Percentiles rank a stretch among this genome's conserved stretches.
These are phyloP conservation scores for Hylodesmum podocarpum DNA, from an alignment of 306 rosid species.

Conservation along the genomic window DNA sequence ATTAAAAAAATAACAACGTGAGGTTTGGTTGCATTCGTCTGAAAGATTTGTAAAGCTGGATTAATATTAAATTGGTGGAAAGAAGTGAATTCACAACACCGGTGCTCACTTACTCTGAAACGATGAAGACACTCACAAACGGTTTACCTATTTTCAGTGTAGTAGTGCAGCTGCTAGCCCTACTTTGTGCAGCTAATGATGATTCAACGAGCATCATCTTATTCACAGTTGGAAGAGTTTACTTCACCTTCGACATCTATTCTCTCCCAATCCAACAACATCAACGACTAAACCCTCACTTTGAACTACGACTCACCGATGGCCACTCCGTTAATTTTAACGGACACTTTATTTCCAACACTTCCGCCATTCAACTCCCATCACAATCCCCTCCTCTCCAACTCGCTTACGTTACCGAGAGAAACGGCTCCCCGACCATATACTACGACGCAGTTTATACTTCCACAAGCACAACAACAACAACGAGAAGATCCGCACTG, in stretches of 20 bases:
- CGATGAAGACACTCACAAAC: constrained; percentile 33
- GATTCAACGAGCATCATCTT: constrained; percentile 78
- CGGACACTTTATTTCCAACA: constrained; percentile 63
- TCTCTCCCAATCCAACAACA: constrained; percentile 41
- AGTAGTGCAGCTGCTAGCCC: background rate
- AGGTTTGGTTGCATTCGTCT: no score
- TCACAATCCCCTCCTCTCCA: constrained; percentile 30
- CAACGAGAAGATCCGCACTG: constrained; percentile 50
- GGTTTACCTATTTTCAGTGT: background rate
- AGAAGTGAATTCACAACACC: no score
- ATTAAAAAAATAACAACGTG: no score
- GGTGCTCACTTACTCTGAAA: background rate
- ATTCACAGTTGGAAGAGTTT: constrained; percentile 64
- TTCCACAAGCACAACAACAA: no score
- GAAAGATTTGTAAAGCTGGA: no score
- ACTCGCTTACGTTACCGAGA: constrained; percentile 73
- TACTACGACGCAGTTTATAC: constrained; percentile 63
- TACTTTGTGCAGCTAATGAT: background rate
- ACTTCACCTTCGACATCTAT: constrained; percentile 66
- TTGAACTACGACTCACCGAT: constrained; percentile 65
- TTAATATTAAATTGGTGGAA: no score
- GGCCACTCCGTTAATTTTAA: constrained; percentile 77
- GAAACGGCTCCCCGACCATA: constrained; percentile 54
- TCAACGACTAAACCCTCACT: background rate
- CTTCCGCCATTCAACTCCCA: constrained; percentile 24